Conservation (phyloP, 1,139 yeast genomes). For the Debaryomyces psychrophilus region DNA sequence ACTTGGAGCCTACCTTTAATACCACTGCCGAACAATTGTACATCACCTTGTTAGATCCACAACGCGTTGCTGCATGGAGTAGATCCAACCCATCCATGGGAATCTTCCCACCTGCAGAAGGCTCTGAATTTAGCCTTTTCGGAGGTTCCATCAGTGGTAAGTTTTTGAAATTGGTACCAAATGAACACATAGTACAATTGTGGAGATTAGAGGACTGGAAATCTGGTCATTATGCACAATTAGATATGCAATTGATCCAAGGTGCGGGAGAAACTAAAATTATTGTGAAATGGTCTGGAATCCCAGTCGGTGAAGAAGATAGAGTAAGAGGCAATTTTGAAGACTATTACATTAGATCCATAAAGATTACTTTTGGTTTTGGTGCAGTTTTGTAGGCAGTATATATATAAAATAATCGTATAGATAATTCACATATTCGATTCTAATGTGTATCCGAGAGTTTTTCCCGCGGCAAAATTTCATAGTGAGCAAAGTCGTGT, state of each 20-base stretch:
- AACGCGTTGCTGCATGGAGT: slow-evolving; percentile 86
- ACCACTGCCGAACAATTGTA: slow-evolving; percentile 87
- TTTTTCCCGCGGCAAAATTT: background rate
- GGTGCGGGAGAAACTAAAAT: slow-evolving; percentile 82
- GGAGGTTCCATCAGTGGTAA: slow-evolving; percentile 89
- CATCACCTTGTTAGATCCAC: slow-evolving; percentile 71
- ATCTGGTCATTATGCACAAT: slow-evolving; percentile 71
- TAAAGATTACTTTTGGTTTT: slow-evolving; percentile 89
- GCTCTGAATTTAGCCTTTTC: slow-evolving; percentile 69
- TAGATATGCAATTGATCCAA: slow-evolving; percentile 68
- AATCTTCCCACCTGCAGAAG: slow-evolving; percentile 54
- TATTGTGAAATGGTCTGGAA: slow-evolving; percentile 81
- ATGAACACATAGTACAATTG: slow-evolving; percentile 62
- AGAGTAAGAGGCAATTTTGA: slow-evolving; percentile 82
- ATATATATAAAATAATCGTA: background rate
- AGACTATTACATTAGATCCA: slow-evolving; percentile 83
- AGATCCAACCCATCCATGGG: slow-evolving; percentile 71
- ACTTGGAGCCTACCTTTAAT: slow-evolving; percentile 78
- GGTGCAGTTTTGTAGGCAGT: slow-evolving; percentile 69
- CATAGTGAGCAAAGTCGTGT: background rate
- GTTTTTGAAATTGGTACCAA: slow-evolving; percentile 59
- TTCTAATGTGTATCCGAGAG: background rate
- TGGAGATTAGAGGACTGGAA: slow-evolving; percentile 96
- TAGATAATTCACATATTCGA: background rate
- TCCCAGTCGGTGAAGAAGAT: slow-evolving; percentile 97